phyloP scores from a whole-genome alignment of 805 yeast species.

The Candida methanosorbosa region DNA sequence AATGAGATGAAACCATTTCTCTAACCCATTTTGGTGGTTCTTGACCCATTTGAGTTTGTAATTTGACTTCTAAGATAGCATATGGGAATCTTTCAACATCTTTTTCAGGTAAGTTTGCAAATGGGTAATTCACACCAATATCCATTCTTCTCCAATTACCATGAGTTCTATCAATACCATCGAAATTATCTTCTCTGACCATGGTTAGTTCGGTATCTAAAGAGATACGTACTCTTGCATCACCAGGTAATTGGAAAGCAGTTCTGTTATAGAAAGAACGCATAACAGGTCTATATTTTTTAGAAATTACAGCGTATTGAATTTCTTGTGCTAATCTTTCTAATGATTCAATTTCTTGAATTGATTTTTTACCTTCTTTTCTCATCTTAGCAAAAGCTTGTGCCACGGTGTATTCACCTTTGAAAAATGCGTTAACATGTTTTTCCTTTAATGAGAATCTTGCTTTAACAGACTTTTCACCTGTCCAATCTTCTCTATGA shows the following conservation, averaged over 20 bases:
- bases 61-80: slow-evolving; percentile 93
- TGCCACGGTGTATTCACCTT: slow-evolving; percentile 77
- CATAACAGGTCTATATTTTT: slow-evolving; percentile 85
- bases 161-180: slow-evolving; percentile 82
- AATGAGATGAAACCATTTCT: slow-evolving; percentile 81
- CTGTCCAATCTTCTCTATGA: slow-evolving; percentile 99
- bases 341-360: slow-evolving; percentile 81
- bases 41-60: slow-evolving; percentile 97
- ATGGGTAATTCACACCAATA: slow-evolving; percentile 97
- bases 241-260: slow-evolving; percentile 98
- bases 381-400: slow-evolving; percentile 91
- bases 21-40: slow-evolving; percentile 98
- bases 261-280: slow-evolving; percentile 97
- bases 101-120: slow-evolving; percentile 69
- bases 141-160: slow-evolving; percentile 98
- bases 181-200: slow-evolving; percentile 97
- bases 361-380: slow-evolving; percentile 82
- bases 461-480: slow-evolving; percentile 98
- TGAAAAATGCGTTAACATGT: slow-evolving; percentile 74
- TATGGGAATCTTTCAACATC: slow-evolving; percentile 94
- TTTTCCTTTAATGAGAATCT: slow-evolving; percentile 90
- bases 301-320: slow-evolving; percentile 81
- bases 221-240: slow-evolving; percentile 97
- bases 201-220: slow-evolving; percentile 94
- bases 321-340: slow-evolving; percentile 91